Base-by-base conservation (phyloP, 2,329 filamentous ascomycete species). In the Fusarium albidum region DNA sequence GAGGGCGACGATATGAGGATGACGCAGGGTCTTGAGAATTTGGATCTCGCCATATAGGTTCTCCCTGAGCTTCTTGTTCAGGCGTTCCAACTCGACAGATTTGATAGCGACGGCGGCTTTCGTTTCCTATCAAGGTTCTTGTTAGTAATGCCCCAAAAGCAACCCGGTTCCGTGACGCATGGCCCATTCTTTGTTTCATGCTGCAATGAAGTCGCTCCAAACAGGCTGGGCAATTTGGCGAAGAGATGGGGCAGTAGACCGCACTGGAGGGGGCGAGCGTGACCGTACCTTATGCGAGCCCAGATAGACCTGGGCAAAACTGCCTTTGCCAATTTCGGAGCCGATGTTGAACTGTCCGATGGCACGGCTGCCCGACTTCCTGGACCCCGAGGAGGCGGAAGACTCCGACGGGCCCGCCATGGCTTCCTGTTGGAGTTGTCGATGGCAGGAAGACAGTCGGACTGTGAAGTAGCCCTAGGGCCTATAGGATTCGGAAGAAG, bases 1-100 rank as follows among this genome's bases (percentile, higher is more conserved):
- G 40, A 99, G 87, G 65, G 92, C 91, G 63, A 98, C 95, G 66
- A 99, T 97, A 71, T 99, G 95, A 25, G 95, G 95, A 75, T 99
- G 95, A 54, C 95, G 90, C 25, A 99, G 84, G 60, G 87, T 91
- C 75, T 95, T 95, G 69, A 99, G 87, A 61, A 99, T 99, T 66
- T 94, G 84, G 72, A 99, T 98, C 78, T 99, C 95, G 69, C 89
- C 88, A 66, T 95, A 92, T 45, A 99, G 86, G 74, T 98, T 99
- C 60, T 97, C 93, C 71, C 94, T 96, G 49, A 99, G 85, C 78
- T 98, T 98, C 79, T 90, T 93, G 76, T 96, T 97, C 18, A 99
- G 83, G 69, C 95, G 94, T 63, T 83, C 84, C 65, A 96, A 84
- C 68, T 96, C 92, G 73, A 99, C 95, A 21, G 93, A 96, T 76